Percentiles rank a stretch among this genome's conserved stretches.
Conservation (phyloP, 495 filamentous ascomycete genomes). For the Daldinia vernicosa region DNA sequence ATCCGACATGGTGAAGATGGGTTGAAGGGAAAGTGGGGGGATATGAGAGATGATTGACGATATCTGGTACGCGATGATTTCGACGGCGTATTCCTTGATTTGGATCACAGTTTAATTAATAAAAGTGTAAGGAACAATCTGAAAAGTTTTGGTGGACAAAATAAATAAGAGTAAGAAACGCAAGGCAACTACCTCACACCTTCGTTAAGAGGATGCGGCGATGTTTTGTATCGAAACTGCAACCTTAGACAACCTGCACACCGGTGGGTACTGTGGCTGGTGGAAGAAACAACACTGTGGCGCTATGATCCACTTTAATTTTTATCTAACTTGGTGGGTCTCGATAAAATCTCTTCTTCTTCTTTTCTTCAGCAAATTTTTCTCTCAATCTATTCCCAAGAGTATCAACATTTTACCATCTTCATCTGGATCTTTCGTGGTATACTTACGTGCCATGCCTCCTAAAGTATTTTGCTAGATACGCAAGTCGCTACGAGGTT, state of each 20-base stretch:
- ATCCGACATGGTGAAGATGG: constrained; percentile 76
- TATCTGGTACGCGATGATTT: constrained; percentile 43
- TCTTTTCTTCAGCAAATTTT: constrained; percentile 42
- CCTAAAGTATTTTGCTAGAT: neutral
- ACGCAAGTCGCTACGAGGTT: neutral
- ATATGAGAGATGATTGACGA: neutral
- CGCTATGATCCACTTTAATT: constrained; percentile 1
- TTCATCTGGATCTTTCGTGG: neutral
- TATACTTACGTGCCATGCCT: neutral
- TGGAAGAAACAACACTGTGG: neutral
- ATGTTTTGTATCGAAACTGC: constrained; percentile 31
- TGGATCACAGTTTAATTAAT: neutral
- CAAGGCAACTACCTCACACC: constrained; percentile 18
- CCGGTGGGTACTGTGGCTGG: constrained; percentile 16
- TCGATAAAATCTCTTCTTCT: constrained; percentile 43
- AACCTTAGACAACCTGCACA: constrained; percentile 15
- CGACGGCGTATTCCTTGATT: neutral
- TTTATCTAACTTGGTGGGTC: neutral
- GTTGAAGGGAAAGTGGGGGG: constrained; percentile 28
- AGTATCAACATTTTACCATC: neutral
- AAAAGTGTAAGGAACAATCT: neutral
- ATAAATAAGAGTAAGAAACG: constrained; percentile 14
- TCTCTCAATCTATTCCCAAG: neutral
- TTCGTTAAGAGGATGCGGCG: constrained; percentile 19
- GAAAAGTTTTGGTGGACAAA: neutral